Evolutionary conservation across 805 yeast genomes (phyloP), one percentile per base, ranked within the genome.

Genomic region (Sugiyamaella mastotermitis): DNA sequence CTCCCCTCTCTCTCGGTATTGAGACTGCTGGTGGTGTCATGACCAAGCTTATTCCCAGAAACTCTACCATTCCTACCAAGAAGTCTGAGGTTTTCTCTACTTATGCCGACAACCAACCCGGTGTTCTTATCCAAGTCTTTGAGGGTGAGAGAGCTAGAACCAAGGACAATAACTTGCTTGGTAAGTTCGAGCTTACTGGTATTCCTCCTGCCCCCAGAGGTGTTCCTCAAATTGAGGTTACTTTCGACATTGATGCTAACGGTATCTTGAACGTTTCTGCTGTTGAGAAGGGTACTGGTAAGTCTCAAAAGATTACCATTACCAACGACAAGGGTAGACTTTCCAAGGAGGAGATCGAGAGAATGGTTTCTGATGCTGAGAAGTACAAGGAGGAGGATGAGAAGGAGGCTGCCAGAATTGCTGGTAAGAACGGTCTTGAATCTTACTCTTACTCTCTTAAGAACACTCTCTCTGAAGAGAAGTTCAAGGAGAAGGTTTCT

Each of bases 11-110:
- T 40, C 67, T 87, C 57, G 97, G 97, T 80, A 87, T 88, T 69
- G 97, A 88, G 74, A 88, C 96, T 53, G 96, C 96, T 59, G 97
- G 97, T 76, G 97, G 97, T 79, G 88, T 87, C 70, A 87, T 88
- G 95, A 88, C 96, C 66, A 85, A 85, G 72, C 80, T 88, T 71
- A 88, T 90, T 60, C 95, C 96, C 73, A 83, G 98, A 78, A 90
- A 90, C 83, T 82, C 95, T 41, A 86, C 96, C 47, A 86, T 88
- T 55, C 97, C 97, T 69, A 84, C 95, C 67, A 87, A 87, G 80
- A 88, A 88, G 74, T 85, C 96, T 29, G 95, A 87, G 75, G 80
- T 83, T 51, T 88, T 88, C 83, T 85, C 96, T 48, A 88, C 97
- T 50, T 85, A 84, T 64, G 90, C 96, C 56, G 97, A 88, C 69